Evolutionary conservation across 179 eudicot species (phyloP), one percentile per base, ranked within the genome.

Genomic region (Spergularia azorica): DNA sequence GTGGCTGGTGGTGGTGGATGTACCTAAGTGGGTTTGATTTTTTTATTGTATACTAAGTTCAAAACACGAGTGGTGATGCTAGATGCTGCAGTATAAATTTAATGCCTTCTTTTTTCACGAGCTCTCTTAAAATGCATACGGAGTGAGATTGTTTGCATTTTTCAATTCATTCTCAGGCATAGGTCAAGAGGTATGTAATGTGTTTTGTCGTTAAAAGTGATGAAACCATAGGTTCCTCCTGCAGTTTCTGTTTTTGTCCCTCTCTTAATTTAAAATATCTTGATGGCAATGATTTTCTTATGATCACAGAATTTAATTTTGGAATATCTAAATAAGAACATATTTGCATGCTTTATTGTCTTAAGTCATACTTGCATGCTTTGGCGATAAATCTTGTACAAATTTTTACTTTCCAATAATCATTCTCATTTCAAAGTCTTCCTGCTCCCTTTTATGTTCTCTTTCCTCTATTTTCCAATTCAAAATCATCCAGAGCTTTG

Each of bases 371-470:
- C 32, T 32, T 63, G 43, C 13, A 63, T 9, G 10, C 43, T 11
- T 60, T 5, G 11, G 20, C 5, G 21, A 36, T 65, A 43, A 43
- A 39, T 65, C 51, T 16, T 15, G 14, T 16, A 41, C 39, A 65
- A 9, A 12, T 65, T 7, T 0, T 32, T 63, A 63, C 65, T 21
- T 62, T 26, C 32, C 32, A 26, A 15, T 38, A 18, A 51, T 50
- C 72, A 50, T 69, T 69, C 66, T 51, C 16, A 69, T 12, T 18
- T 41, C 36, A 21, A 59, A 32, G 41, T 68, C 57, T 32, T 50
- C 9, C 32, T n/a, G 9, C 26, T n/a, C 14, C 4, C 59, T 50
- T n/a, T 18, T 21, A 18, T 50, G 50, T 50, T 12, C 51, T 59
- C 55, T 57, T 18, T 32, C 65, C 17, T 68, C 51, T 57, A 15